Evolutionary conservation across 2,329 filamentous ascomycete genomes (phyloP).

Genomic region (Colletotrichum paranaense): DNA sequence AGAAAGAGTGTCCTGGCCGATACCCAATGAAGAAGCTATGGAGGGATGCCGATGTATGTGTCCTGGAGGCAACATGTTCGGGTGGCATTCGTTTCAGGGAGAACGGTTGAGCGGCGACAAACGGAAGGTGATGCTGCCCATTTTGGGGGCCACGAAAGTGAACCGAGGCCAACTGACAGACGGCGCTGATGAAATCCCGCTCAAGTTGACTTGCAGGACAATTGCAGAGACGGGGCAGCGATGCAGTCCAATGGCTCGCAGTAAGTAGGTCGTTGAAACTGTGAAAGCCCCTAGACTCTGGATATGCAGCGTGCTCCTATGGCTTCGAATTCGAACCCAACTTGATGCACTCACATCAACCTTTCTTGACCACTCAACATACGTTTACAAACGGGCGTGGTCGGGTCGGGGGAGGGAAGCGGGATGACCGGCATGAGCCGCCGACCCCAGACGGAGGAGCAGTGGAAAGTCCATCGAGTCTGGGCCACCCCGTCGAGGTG

Average conservation of each 20-base stretch:
- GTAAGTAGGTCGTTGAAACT: not conserved
- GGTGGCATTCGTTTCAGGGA: not conserved
- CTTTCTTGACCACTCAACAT: not conserved
- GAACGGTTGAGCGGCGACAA: not conserved
- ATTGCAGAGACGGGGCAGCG: not conserved
- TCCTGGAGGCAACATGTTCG: too few species aligned
- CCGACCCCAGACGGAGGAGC: not conserved
- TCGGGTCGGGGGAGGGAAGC: not conserved
- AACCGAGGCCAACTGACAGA: not conserved
- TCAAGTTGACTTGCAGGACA: constrained; percentile 10
- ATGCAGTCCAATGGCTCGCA: not conserved
- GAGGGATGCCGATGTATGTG: too few species aligned
- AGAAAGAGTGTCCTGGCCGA: not conserved
- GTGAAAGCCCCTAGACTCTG: not conserved
- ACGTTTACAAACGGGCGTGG: not conserved
- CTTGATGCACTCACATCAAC: too few species aligned
- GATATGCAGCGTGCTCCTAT: not conserved
- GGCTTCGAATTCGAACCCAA: too few species aligned
- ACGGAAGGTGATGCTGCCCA: not conserved
- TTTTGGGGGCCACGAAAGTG: not conserved
- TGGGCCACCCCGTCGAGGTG: not conserved
- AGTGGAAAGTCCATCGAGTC: not conserved
- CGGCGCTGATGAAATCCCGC: not conserved
- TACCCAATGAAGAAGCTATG: not conserved
- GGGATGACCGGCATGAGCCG: not conserved